These are phyloP conservation scores for Metschnikowia orientalis DNA, from an alignment of 805 yeast species.

Conservation along the genomic window DNA sequence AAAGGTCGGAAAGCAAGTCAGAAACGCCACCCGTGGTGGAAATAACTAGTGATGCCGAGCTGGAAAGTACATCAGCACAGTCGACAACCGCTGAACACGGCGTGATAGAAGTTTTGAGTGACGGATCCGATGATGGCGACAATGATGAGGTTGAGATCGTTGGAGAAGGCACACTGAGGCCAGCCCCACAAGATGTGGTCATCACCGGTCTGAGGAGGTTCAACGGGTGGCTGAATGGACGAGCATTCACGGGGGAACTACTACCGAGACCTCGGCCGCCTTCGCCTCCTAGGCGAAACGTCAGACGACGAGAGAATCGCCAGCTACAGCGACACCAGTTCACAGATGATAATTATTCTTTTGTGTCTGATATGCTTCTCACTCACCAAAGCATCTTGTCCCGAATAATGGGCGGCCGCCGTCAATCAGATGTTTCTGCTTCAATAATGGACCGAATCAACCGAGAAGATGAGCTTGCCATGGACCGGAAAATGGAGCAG, in stretches of 20 bases:
- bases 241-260: constrained; percentile 6
- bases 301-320: constrained; percentile 10
- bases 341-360: background rate
- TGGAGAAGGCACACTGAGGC: constrained; percentile 7
- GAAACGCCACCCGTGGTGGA: constrained; percentile 15
- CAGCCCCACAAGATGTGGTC: constrained; percentile 11
- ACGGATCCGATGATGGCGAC: constrained; percentile 11
- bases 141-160: constrained; percentile 16
- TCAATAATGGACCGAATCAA: constrained; percentile 39
- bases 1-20: constrained; percentile 7
- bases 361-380: constrained; percentile 7
- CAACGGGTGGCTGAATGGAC: constrained; percentile 1
- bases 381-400: constrained; percentile 7
- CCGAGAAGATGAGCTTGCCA: constrained; percentile 35
- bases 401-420: constrained; percentile 5
- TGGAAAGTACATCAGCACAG: background rate
- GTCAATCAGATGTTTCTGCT: constrained; percentile 14
- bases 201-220: constrained; percentile 13
- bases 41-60: constrained; percentile 14
- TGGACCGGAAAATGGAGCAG: constrained; percentile 29
- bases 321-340: constrained; percentile 2
- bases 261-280: constrained; percentile 1
- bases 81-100: constrained; percentile 2
- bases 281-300: constrained; percentile 5
- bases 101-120: constrained; percentile 14